Evolutionary conservation across 2,329 filamentous ascomycete species (phyloP), one percentile per base, ranked within the genome.

Genomic region (Pseudocercospora fuligena): DNA sequence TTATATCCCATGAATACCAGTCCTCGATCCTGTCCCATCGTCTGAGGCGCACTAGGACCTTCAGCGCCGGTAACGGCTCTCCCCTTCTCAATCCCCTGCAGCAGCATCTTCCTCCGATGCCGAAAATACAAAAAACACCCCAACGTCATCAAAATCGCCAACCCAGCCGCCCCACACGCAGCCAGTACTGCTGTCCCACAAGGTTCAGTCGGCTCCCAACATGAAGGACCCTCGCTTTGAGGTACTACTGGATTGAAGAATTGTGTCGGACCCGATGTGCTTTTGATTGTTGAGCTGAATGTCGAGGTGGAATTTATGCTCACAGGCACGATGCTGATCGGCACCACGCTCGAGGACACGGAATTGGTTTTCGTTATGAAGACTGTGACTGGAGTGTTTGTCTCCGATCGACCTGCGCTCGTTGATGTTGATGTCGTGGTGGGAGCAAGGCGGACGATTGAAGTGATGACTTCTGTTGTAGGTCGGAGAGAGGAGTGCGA

Each of bases 111-210:
- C 51, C 23, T 56, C 51, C 51, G 51, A 56, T 31, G 51, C 51
- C 51, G 51, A 56, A 56, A 56, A n/a, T 31, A 56, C 51, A 56
- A 31, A 31, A 56, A 56, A 25, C 51, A 58, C 3, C 6, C 27
- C 54, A 40, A 21, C 4, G n/a, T 58, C 29, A 31, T 58, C n/a
- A 40, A 23, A 40, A 58, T 40, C 9, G 54, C 54, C 31, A 58
- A 23, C 5, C 14, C 27, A 21, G 54, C 54, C 29, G 54, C 54
- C 11, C 54, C 54, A 40, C 29, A 58, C 5, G 29, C 54, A 12
- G 54, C 54, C 16, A 58, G 31, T 33, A 58, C 54, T 21, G 54
- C 54, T 9, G 54, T 58, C 7, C 54, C 54, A 25, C 54, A 58
- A 23, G 54, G 54, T 40, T 40, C 54, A 12, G 54, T 40, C n/a